A percentile compares a stretch with the other conserved stretches of the same genome.
Conservation (phyloP, 2,329 filamentous ascomycete species). For the Beauveria rudraprayagi region DNA sequence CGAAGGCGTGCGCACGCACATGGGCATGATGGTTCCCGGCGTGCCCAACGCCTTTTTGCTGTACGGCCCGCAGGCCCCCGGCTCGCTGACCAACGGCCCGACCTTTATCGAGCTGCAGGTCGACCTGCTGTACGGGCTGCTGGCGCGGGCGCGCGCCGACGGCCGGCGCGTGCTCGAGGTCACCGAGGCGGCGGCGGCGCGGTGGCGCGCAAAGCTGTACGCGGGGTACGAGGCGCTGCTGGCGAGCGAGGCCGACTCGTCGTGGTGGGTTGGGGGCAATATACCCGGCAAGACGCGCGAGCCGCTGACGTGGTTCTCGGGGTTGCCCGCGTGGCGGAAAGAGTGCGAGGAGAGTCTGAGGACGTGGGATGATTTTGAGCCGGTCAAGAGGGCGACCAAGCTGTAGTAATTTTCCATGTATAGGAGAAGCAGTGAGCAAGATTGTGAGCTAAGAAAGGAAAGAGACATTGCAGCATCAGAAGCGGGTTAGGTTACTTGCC, state of each 20-base stretch:
- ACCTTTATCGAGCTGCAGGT: slow-evolving; percentile 18
- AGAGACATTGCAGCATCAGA: too few relatives aligned
- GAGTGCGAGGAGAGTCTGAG: neutral
- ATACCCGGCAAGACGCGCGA: slow-evolving; percentile 13
- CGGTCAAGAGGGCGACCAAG: neutral
- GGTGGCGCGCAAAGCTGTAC: neutral
- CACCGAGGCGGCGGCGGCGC: neutral
- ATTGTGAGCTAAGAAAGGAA: too few relatives aligned
- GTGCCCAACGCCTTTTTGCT: slow-evolving; percentile 18
- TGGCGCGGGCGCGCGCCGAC: slow-evolving; percentile 13
- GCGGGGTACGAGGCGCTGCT: slow-evolving; percentile 3
- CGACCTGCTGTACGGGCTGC: slow-evolving; percentile 14
- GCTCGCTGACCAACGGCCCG: slow-evolving; percentile 15
- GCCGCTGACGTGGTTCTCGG: slow-evolving; percentile 12
- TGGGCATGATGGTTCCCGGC: slow-evolving; percentile 18
- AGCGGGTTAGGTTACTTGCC: too few relatives aligned
- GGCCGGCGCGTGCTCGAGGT: neutral
- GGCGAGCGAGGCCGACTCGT: slow-evolving; percentile 3
- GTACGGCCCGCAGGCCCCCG: slow-evolving; percentile 19
- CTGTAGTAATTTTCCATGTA: neutral
- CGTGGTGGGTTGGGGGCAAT: slow-evolving; percentile 14
- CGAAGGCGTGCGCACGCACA: slow-evolving; percentile 15
- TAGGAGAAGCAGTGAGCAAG: too few relatives aligned
- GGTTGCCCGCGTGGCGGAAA: neutral
- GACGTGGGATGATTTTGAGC: slow-evolving; percentile 7